phyloP scores from a whole-genome alignment of 129 eudicot genomes.

The Logfia minima region DNA sequence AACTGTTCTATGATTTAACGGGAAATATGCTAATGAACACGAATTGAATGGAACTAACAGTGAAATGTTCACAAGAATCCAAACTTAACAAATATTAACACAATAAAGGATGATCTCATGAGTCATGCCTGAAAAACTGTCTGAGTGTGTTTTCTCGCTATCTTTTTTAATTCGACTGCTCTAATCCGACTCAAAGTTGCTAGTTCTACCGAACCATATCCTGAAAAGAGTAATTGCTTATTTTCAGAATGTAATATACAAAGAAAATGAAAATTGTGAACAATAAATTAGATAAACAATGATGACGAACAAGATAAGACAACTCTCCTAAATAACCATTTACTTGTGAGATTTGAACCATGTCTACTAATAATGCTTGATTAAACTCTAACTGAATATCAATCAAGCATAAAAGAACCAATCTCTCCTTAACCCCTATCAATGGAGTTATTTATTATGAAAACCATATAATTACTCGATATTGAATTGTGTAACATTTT shows the following conservation, averaged over 20 bases:
- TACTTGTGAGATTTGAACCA: too few relatives aligned
- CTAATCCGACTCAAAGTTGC: background rate
- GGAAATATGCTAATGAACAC: conserved; percentile 2
- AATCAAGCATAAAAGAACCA: too few relatives aligned
- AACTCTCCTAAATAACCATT: too few relatives aligned
- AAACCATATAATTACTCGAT: too few relatives aligned
- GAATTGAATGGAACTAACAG: background rate
- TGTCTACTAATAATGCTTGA: too few relatives aligned
- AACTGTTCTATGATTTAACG: background rate
- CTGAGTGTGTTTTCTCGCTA: background rate
- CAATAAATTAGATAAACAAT: too few relatives aligned
- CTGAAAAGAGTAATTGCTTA: conserved; percentile 10
- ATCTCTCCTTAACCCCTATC: too few relatives aligned
- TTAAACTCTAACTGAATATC: too few relatives aligned
- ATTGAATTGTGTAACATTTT: too few relatives aligned
- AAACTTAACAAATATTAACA: background rate
- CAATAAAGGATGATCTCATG: background rate
- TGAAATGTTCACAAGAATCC: background rate
- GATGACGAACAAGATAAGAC: too few relatives aligned
- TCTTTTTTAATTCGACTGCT: too few relatives aligned
- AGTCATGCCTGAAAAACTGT: background rate
- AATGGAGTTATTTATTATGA: too few relatives aligned
- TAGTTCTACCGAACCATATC: conserved; percentile 3
- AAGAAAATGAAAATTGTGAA: background rate
- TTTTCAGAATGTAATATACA: conserved; percentile 1